Evolutionary conservation across 306 rosid genomes (phyloP).

Genomic region (Trifolium subterraneum): DNA sequence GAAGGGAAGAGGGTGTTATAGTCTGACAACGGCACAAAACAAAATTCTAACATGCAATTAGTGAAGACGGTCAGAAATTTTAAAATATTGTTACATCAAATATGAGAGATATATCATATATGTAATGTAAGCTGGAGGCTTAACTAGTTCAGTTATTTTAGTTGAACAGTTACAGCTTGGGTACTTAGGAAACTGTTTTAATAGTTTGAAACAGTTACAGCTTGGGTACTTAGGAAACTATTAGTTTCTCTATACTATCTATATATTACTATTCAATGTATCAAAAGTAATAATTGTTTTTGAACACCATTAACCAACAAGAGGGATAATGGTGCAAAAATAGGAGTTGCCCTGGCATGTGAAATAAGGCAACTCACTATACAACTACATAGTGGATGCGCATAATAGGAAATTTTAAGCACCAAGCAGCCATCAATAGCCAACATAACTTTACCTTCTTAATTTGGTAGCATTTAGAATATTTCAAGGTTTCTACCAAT

Average conservation of each 20-base stretch:
- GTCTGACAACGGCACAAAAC: conserved; percentile 3
- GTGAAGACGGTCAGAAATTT: not conserved
- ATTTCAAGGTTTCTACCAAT: not conserved
- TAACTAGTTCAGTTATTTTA: not conserved
- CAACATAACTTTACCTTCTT: not conserved
- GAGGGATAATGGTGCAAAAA: not conserved
- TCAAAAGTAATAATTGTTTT: not conserved
- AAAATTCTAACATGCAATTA: not conserved
- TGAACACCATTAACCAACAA: not conserved
- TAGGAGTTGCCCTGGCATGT: not conserved
- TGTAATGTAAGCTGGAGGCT: conserved; percentile 1
- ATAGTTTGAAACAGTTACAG: not conserved
- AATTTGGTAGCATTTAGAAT: not conserved
- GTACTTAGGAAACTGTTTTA: not conserved
- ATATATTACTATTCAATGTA: not conserved
- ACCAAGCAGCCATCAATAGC: conserved; percentile 1
- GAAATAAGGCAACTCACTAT: not conserved
- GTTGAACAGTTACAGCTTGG: not conserved
- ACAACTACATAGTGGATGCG: not conserved
- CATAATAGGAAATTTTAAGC: conserved; percentile 4
- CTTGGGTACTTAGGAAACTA: not conserved
- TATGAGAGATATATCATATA: not conserved
- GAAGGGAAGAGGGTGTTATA: not conserved
- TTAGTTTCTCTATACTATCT: not conserved
- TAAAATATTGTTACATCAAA: not conserved